Evolutionary conservation across 2,329 filamentous ascomycete genomes (phyloP), one percentile per base, ranked within the genome.

Genomic region (Fusarium paranaense): DNA sequence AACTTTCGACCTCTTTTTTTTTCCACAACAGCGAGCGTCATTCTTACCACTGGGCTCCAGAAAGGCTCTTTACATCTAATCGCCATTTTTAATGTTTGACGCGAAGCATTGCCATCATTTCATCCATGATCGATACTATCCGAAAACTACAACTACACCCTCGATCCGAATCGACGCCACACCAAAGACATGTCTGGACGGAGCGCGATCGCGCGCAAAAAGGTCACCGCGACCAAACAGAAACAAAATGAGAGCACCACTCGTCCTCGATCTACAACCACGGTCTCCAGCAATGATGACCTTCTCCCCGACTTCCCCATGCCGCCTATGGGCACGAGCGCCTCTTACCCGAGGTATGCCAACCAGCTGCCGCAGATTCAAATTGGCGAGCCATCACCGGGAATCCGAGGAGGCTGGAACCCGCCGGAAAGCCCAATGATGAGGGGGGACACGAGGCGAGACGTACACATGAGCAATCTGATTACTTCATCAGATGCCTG

Each of bases 121-220:
- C 10, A 8, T 52, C 10, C 18, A 52, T 52, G 47, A n/a, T n/a
- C 47, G 47, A 52, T 30, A 52, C 47, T 13, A 52, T 30, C 25
- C 25, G 10, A n/a, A 52, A 27, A 11, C 22, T 52, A n/a, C 18
- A 52, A 18, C 10, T 30, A 52, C 10, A 52, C 47, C 27, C 25
- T 27, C 47, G 18, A 52, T 30, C 45, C 45, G 16, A 27, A 50
- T 32, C 47, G 47, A 52, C 37, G 16, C 20, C 60, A 57, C 38
- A 27, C 25, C 16, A 18, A 20, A 67, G 40, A 56, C 70, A 90
- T 90, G 89, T 90, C 89, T 8, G 88, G 88, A 69, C 84, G 89
- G 64, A 90, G 88, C 80, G 89, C 88, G 35, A 85, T 88, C 74
- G 88, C 89, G 78, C 87, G 89, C 76, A 90, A 90, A 79, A 90